These are phyloP conservation scores for Acorus calamus DNA, from an alignment of 106 monocot species.

Conservation along the genomic window DNA sequence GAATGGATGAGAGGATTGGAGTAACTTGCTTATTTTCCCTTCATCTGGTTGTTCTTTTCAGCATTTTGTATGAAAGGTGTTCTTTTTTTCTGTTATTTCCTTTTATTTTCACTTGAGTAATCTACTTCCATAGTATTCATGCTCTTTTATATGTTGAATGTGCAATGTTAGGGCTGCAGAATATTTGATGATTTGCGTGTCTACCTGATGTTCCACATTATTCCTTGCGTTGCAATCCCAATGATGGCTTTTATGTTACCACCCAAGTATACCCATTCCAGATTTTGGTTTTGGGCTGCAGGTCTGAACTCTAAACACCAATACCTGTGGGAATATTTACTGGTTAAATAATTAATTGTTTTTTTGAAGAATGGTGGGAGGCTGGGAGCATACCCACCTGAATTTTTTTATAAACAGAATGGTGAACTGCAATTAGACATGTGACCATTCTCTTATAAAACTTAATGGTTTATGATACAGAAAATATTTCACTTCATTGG, in stretches of 20 bases:
- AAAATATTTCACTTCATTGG: too few species aligned
- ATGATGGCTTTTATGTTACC: slow-evolving; percentile 50
- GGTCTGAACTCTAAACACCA: slow-evolving; percentile 24
- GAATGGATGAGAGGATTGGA: slow-evolving; percentile 66
- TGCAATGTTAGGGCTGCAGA: slow-evolving; percentile 44
- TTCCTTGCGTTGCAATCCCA: slow-evolving; percentile 64
- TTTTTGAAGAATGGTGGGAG: too few species aligned
- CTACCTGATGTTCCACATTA: slow-evolving; percentile 47
- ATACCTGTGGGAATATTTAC: too few species aligned
- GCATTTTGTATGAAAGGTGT: slow-evolving; percentile 74
- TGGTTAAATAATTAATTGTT: too few species aligned
- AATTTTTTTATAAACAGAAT: too few species aligned
- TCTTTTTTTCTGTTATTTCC: background rate
- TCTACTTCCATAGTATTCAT: too few species aligned
- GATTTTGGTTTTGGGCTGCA: slow-evolving; percentile 75
- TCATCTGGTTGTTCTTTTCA: slow-evolving; percentile 41
- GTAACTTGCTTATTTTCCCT: slow-evolving; percentile 63
- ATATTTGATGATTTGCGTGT: slow-evolving; percentile 66
- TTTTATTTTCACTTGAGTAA: too few species aligned
- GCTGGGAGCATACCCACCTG: too few species aligned
- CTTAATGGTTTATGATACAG: too few species aligned
- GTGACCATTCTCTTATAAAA: too few species aligned
- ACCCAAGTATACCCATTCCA: slow-evolving; percentile 79
- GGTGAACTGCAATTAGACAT: too few species aligned
- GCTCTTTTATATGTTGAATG: slow-evolving; percentile 3